These are phyloP conservation scores for Penicillium olsonii DNA, from an alignment of 2,329 filamentous ascomycete genomes.

Conservation along the genomic window DNA sequence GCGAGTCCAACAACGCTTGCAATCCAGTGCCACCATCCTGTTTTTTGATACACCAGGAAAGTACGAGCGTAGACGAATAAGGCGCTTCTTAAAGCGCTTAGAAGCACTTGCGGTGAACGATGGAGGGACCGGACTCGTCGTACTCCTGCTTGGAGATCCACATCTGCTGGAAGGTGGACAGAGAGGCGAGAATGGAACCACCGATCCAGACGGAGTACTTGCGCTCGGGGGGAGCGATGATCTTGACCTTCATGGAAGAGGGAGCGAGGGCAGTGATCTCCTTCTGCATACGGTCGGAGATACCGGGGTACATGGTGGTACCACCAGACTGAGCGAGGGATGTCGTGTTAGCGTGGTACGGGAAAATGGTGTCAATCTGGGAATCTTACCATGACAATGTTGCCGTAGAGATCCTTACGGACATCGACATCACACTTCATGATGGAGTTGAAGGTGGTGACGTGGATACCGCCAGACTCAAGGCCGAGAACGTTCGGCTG, in stretches of 20 bases:
- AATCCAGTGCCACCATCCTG: conserved; percentile 39
- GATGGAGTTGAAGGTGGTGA: conserved; percentile 99
- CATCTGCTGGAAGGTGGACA: conserved; percentile 99
- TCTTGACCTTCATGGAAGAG: conserved; percentile 99
- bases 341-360: background rate
- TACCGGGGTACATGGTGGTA: conserved; percentile 99
- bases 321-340: conserved; percentile 77
- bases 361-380: background rate
- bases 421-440: conserved; percentile 99
- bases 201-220: conserved; percentile 99
- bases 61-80: conserved; percentile 41
- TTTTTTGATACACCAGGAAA: conserved; percentile 46
- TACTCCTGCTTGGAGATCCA: conserved; percentile 99
- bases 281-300: conserved; percentile 99
- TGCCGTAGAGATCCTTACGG: conserved; percentile 99
- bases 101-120: conserved; percentile 99
- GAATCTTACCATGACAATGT: conserved; percentile 96
- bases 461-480: conserved; percentile 98
- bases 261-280: conserved; percentile 99
- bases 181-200: conserved; percentile 99
- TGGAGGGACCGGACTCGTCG: conserved; percentile 99
- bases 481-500: conserved; percentile 97
- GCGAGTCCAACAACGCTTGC: conserved; percentile 41
- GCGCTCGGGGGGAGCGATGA: conserved; percentile 99
- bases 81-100: conserved; percentile 59